Conservation (phyloP, 495 filamentous ascomycete genomes). For the Penicillium macrosclerotiorum region DNA sequence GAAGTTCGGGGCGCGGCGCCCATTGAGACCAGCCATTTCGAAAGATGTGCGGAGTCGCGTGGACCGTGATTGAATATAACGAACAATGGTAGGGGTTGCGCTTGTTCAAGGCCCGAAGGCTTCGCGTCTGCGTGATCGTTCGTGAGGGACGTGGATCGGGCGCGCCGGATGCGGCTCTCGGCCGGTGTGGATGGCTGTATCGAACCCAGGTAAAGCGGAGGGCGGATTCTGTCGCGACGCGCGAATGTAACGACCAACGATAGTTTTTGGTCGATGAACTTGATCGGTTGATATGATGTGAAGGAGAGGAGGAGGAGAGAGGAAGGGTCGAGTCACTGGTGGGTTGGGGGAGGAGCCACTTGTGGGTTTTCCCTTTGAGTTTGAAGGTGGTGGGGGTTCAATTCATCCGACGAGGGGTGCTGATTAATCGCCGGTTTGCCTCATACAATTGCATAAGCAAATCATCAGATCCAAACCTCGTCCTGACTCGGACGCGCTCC, state of each 20-base stretch:
- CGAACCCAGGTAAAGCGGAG: slow-evolving; percentile 2
- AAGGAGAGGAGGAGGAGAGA: slow-evolving; percentile 7
- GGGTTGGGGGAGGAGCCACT: not conserved
- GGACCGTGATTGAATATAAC: too few species aligned
- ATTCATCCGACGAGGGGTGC: slow-evolving; percentile 12
- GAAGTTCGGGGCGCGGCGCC: slow-evolving; percentile 75
- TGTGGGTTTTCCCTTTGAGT: slow-evolving; percentile 20
- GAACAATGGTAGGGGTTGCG: too few species aligned
- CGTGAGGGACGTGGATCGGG: slow-evolving; percentile 11
- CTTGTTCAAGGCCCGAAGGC: slow-evolving; percentile 5
- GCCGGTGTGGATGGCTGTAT: not conserved
- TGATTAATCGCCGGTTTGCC: slow-evolving; percentile 22
- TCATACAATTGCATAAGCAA: not conserved
- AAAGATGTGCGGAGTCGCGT: not conserved
- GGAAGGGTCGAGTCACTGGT: slow-evolving; percentile 6
- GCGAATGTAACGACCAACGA: too few species aligned
- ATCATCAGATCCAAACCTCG: not conserved
- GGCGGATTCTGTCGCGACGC: not conserved
- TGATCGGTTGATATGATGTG: not conserved
- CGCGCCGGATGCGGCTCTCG: slow-evolving; percentile 24
- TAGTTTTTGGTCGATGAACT: not conserved
- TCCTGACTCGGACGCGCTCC: too few species aligned
- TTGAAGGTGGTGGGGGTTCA: slow-evolving; percentile 14
- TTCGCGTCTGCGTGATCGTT: slow-evolving; percentile 1
- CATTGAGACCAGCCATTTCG: slow-evolving; percentile 66